Percentiles rank a stretch among this genome's conserved stretches.
phyloP scores from a whole-genome alignment of 768 basidiomycete species.

The Galerina marginata region DNA sequence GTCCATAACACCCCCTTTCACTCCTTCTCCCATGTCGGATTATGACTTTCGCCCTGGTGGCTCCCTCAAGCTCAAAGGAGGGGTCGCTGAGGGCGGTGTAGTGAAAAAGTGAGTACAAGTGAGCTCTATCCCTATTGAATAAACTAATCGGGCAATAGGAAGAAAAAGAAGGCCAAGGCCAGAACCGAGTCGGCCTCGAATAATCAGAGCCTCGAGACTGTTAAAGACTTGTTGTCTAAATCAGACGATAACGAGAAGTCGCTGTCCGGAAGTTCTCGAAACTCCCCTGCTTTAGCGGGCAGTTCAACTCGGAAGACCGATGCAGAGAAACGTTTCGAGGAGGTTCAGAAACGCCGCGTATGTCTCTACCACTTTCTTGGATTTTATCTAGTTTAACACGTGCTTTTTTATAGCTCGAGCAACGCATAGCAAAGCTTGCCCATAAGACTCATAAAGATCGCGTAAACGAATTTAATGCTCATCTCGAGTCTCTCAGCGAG shows the following conservation, averaged over 20 bases:
- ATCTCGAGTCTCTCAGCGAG: slow-evolving; percentile 86
- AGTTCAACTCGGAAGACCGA: slow-evolving; percentile 74
- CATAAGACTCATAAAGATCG: slow-evolving; percentile 92
- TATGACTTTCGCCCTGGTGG: slow-evolving; percentile 88
- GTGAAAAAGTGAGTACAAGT: slow-evolving; percentile 72
- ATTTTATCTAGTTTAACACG: slow-evolving; percentile 8
- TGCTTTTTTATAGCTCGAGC: slow-evolving; percentile 58
- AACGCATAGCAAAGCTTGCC: slow-evolving; percentile 77
- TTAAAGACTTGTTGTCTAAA: slow-evolving; percentile 55
- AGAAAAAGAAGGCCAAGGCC: slow-evolving; percentile 84
- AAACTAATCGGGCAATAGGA: slow-evolving; percentile 48
- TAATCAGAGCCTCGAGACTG: slow-evolving; percentile 49
- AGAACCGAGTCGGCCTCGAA: slow-evolving; percentile 55
- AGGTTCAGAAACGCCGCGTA: slow-evolving; percentile 83
- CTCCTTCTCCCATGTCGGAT: slow-evolving; percentile 65
- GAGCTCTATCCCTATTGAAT: slow-evolving; percentile 13
- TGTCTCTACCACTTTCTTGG: slow-evolving; percentile 27
- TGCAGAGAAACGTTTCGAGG: slow-evolving; percentile 87
- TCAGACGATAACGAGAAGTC: slow-evolving; percentile 52
- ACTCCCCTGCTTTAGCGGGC: slow-evolving; percentile 61
- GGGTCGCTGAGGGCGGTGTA: slow-evolving; percentile 75
- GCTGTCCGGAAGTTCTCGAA: slow-evolving; percentile 61
- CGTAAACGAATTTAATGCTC: slow-evolving; percentile 86
- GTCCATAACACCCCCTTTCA: slow-evolving; percentile 12
- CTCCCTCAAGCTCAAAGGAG: slow-evolving; percentile 90